Evolutionary conservation across 192 early-diverging fungal species (phyloP).

Genomic region (Oehlia diaphana): DNA sequence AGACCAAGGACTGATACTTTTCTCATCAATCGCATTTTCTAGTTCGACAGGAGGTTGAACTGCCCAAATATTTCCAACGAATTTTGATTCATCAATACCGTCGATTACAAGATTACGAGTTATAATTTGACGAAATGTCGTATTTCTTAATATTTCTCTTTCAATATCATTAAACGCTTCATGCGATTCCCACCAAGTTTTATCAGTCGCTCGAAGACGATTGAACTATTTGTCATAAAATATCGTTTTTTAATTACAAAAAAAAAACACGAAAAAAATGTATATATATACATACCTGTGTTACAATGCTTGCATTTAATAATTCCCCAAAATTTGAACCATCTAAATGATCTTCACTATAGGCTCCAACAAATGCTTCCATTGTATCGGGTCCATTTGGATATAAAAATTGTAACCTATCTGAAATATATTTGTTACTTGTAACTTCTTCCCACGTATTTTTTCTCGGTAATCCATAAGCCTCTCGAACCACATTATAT

Average conservation of each 20-base stretch:
- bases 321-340: conserved; percentile 17
- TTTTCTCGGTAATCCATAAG: neutral
- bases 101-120: neutral
- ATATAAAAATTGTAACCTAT: neutral
- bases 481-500: conserved; percentile 23
- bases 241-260: no score
- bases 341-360: conserved; percentile 25
- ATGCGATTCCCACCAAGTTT: conserved; percentile 52
- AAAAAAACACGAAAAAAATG: no score
- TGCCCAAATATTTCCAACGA: conserved; percentile 4
- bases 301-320: neutral
- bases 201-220: conserved; percentile 47
- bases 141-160: conserved; percentile 7
- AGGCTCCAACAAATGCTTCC: conserved; percentile 25
- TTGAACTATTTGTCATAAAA: conserved; percentile 36
- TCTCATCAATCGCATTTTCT: neutral
- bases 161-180: conserved; percentile 49
- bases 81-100: neutral
- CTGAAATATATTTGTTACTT: neutral
- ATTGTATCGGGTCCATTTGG: neutral
- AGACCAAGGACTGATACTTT: neutral
- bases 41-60: neutral
- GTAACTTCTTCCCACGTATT: conserved; percentile 25
- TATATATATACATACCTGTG: neutral
- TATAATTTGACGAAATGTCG: conserved; percentile 30